Conservation (phyloP, 1,139 yeast species). For the Taphrina pruni region DNA sequence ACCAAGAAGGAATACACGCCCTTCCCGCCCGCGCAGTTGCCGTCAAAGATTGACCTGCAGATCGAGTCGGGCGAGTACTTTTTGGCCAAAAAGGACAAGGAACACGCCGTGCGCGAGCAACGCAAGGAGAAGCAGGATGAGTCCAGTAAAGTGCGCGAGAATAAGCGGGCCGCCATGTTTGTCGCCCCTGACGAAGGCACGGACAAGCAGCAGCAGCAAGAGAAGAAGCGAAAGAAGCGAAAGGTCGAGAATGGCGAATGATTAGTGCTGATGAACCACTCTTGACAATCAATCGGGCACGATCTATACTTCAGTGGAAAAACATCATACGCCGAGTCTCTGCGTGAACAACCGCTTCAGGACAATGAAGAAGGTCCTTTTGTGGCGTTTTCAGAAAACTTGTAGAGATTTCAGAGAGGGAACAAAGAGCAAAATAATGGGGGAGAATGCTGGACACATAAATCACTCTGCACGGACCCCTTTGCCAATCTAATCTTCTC, state of each 20-base stretch:
- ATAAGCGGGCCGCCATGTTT: conserved; percentile 75
- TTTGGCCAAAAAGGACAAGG: conserved; percentile 83
- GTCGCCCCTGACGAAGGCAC: conserved; percentile 80
- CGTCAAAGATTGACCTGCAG: conserved; percentile 95
- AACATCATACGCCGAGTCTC: no score
- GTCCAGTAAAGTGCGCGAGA: conserved; percentile 67
- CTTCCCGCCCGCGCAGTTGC: conserved; percentile 97
- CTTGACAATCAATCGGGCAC: no score
- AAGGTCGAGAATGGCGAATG: background rate
- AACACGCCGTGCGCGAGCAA: conserved; percentile 54
- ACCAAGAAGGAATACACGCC: conserved; percentile 94
- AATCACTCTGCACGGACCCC: no score
- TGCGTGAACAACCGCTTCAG: no score
- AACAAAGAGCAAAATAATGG: no score
- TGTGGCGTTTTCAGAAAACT: no score
- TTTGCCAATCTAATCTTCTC: no score
- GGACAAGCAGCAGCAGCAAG: conserved; percentile 43
- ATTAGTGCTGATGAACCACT: no score
- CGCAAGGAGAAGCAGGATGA: conserved; percentile 78
- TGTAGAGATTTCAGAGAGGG: no score
- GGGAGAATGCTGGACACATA: no score
- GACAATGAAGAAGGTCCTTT: no score
- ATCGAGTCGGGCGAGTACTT: conserved; percentile 99
- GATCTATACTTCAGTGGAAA: no score
- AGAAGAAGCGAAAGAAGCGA: conserved; percentile 43